These are phyloP conservation scores for Parsonsia alboflavescens DNA, from an alignment of 257 asterid species.

Conservation along the genomic window DNA sequence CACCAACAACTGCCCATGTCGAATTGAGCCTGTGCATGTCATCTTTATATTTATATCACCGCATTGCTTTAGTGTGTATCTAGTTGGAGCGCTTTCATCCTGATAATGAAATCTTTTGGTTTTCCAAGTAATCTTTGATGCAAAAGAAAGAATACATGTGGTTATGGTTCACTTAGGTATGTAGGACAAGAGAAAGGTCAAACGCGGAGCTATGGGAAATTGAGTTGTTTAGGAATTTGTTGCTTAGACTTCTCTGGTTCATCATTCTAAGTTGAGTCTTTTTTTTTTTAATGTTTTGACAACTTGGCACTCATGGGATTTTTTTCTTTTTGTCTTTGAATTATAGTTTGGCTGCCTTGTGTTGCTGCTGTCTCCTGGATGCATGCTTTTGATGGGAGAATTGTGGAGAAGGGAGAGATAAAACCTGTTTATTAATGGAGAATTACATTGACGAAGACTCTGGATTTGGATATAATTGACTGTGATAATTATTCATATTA, in stretches of 20 bases:
- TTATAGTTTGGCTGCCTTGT: constrained; percentile 35
- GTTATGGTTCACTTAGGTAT: neutral
- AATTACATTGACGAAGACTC: neutral
- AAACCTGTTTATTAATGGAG: neutral
- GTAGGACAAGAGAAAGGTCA: neutral
- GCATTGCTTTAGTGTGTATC: too few species aligned
- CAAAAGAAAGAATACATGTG: neutral
- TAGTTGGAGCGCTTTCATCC: too few species aligned
- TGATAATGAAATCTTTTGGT: too few species aligned
- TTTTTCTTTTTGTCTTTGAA: neutral
- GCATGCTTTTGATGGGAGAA: constrained; percentile 25
- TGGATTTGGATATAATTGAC: neutral
- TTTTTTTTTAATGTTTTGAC: neutral
- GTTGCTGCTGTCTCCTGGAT: constrained; percentile 37
- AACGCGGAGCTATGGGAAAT: neutral
- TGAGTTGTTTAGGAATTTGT: neutral
- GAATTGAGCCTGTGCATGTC: too few species aligned
- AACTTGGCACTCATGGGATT: neutral
- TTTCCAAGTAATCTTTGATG: too few species aligned
- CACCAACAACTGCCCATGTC: too few species aligned
- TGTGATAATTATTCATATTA: neutral
- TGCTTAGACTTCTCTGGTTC: neutral
- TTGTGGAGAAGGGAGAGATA: neutral
- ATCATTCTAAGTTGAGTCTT: neutral
- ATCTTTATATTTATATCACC: too few species aligned